Base-by-base conservation (phyloP, 1,284 basidiomycete genomes). In the Boletus nobilissimus region DNA sequence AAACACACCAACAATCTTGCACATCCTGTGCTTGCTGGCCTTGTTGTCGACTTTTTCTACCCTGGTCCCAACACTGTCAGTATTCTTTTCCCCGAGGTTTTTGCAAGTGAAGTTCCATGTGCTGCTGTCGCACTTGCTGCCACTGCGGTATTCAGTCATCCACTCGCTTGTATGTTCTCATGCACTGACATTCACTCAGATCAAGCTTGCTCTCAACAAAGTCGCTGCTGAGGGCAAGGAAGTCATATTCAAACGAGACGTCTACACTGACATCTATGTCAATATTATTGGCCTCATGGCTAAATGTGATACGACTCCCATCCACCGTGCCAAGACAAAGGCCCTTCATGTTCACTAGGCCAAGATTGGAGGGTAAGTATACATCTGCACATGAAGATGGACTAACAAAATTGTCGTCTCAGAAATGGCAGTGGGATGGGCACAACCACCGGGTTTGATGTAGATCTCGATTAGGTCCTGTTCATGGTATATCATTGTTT, bases 201-300 rank as follows among this genome's bases (percentile, higher is more conserved):
- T 75, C 19, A 75, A 75, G 26, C 18, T 71, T 1, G 54, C 39
- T 2, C 69, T 75, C 0, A 34, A 71, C 7, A 29, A 74, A 34
- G 39, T 75, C 5, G 63, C n/a, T 1, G 14, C 19, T 2, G 51
- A 71, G 13, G 43, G 65, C 3, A 76, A 73, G 54, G 71, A 76
- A 11, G 77, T 76, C n/a, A 26, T 34, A 29, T 79, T 79, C 74
- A 79, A 78, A 38, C 34, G 8, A 11, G 67, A 79, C 11, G 11
- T 78, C 24, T 78, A 79, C 29, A 38, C 32, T 0, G 66, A 70
- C 8, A 46, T 78, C 5, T 76, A 78, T 18, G 3, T 72, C 3
- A 24, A 78, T 43, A 39, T 79, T 9, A 32, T 74, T 10, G 57
- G 70, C 6, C 70, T 76, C 13, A 79, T 78, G 70, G 5, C 0